Conservation (phyloP, 306 rosid genomes). For the Biancaea sappan region DNA sequence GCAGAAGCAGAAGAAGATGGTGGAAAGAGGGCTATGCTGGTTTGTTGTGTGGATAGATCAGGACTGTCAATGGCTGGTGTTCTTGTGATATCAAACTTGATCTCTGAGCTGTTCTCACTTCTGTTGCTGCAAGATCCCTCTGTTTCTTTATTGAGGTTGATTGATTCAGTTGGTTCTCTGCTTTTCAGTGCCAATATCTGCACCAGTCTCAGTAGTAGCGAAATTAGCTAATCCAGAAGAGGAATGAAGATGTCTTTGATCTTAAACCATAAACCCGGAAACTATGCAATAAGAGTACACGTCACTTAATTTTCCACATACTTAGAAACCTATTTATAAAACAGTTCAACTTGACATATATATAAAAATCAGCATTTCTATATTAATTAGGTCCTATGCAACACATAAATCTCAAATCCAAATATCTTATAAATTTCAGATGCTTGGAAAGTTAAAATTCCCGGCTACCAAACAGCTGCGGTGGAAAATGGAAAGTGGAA, state of each 20-base stretch:
- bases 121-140: constrained; percentile 98
- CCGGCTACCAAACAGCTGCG: too few species aligned
- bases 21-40: constrained; percentile 65
- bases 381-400: too few species aligned
- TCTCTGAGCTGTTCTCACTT: constrained; percentile 96
- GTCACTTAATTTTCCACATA: constrained; percentile 32
- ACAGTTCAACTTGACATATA: too few species aligned
- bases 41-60: constrained; percentile 53
- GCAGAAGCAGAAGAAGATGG: constrained; percentile 43
- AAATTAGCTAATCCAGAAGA: constrained; percentile 20
- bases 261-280: background rate
- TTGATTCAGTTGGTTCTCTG: constrained; percentile 95
- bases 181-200: constrained; percentile 89
- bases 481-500: constrained; percentile 22
- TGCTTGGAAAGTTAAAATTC: too few species aligned
- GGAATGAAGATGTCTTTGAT: constrained; percentile 7
- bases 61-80: constrained; percentile 88
- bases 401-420: too few species aligned
- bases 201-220: background rate
- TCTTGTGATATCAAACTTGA: constrained; percentile 88
- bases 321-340: too few species aligned
- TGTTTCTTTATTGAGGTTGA: constrained; percentile 95
- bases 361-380: too few species aligned
- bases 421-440: too few species aligned
- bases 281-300: constrained; percentile 23